phyloP scores from a whole-genome alignment of 2,329 filamentous ascomycete genomes.

The Diaporthe australafricana region DNA sequence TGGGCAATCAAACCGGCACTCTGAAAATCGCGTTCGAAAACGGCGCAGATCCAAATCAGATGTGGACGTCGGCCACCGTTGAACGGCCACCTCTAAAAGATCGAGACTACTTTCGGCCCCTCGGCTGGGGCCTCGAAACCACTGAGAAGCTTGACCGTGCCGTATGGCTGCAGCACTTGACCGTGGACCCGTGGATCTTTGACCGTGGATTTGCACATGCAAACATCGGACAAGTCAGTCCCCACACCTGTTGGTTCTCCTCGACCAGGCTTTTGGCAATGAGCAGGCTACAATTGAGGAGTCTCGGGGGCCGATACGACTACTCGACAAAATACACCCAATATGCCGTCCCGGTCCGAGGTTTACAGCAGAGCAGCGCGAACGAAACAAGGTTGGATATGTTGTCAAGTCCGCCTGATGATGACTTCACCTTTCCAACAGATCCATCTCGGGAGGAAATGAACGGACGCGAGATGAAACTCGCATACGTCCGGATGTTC shows the following conservation, averaged over 20 bases:
- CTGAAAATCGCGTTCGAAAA: neutral
- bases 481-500: neutral
- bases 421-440: neutral
- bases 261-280: neutral
- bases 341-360: too few species aligned
- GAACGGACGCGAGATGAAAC: neutral
- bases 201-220: too few species aligned
- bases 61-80: neutral
- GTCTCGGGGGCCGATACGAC: too few species aligned
- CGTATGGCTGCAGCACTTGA: neutral
- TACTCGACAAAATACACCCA: too few species aligned
- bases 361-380: too few species aligned
- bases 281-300: too few species aligned
- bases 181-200: too few species aligned
- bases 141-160: neutral
- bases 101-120: neutral
- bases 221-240: too few species aligned
- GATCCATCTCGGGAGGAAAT: neutral
- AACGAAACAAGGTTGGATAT: neutral
- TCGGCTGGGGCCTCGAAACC: neutral
- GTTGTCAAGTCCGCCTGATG: neutral
- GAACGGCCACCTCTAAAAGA: neutral
- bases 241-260: too few species aligned
- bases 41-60: neutral
- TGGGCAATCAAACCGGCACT: neutral